A percentile compares a stretch with the other conserved stretches of the same genome.
phyloP scores from a whole-genome alignment of 2,329 filamentous ascomycete species.

The Aspergillus chevalieri region DNA sequence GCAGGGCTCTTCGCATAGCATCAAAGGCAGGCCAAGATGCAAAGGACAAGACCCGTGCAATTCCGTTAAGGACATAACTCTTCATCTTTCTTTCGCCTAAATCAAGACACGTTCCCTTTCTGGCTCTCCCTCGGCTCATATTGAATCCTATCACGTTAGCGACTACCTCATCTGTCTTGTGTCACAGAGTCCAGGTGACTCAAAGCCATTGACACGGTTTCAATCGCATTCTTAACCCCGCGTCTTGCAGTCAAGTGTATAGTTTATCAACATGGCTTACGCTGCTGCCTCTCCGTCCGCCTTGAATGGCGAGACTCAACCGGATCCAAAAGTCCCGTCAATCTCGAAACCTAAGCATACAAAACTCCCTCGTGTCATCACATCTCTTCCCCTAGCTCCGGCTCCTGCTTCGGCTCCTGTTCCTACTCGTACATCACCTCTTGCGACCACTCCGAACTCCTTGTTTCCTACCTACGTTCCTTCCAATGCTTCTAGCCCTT shows the following conservation, averaged over 20 bases:
- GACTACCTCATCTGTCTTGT: slow-evolving; percentile 27
- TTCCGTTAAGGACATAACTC: slow-evolving; percentile 37
- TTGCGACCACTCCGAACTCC: slow-evolving; percentile 25
- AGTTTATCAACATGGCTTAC: slow-evolving; percentile 33
- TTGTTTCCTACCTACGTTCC: slow-evolving; percentile 19
- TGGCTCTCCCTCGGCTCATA: slow-evolving; percentile 21
- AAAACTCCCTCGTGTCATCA: slow-evolving; percentile 32
- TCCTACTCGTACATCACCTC: slow-evolving; percentile 22
- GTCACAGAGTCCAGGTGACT: slow-evolving; percentile 37
- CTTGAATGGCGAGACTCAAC: slow-evolving; percentile 31
- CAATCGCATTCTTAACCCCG: slow-evolving; percentile 19
- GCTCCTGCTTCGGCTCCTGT: slow-evolving; percentile 22
- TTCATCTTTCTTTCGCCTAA: slow-evolving; percentile 17
- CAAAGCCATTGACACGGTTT: slow-evolving; percentile 25
- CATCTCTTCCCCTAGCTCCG: slow-evolving; percentile 21
- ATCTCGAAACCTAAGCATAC: slow-evolving; percentile 24
- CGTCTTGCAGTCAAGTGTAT: slow-evolving; percentile 27
- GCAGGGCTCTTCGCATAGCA: slow-evolving; percentile 37
- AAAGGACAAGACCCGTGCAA: slow-evolving; percentile 35
- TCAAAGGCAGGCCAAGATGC: slow-evolving; percentile 38
- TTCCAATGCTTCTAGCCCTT: slow-evolving; percentile 31
- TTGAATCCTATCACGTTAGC: slow-evolving; percentile 8
- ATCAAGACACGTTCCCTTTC: slow-evolving; percentile 21
- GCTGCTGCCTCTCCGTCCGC: slow-evolving; percentile 29
- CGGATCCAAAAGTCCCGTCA: slow-evolving; percentile 30